Base-by-base conservation (phyloP, 108 stramenopile genomes). In the Aureococcus anophagefferens region DNA sequence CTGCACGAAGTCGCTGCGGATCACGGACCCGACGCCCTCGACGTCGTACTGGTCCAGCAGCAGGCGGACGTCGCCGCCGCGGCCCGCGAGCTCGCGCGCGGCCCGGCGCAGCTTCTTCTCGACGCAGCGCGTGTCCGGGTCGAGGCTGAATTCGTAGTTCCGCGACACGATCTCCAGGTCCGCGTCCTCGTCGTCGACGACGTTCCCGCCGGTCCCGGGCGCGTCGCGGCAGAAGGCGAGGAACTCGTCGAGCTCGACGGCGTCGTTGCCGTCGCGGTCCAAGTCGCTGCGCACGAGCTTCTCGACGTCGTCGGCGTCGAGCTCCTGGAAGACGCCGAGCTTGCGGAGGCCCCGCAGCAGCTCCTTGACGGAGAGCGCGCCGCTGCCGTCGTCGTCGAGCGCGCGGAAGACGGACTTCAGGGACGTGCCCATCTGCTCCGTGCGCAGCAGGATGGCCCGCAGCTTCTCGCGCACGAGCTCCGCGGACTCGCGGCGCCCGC, bases 81-180 rank as follows among this genome's bases (percentile, higher is more conserved):
- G 44, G 25, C 70, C 68, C 63, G 77, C 78, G 30, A 81, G 46
- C 33, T 69, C 51, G 16, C 68, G 51, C 44, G 76, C 79, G 30
- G 81, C 64, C 30, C 71, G 51, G 32, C 81, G 70, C 33, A 84
- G 44, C 45, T 82, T 84, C 76, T 79, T 81, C 75, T 84, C 83
- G 14, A 73, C 79, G 0, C 72, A 78, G 34, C 78, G 68, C 31
- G 63, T 73, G 46, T 84, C 83, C 21, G 83, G 78, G 37, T 84
- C 83, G 14, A 46, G 30, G 5, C 72, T 74, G 32, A 82, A 84
- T 0, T 75, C 78, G 69, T 84, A 84, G 30, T 62, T 35, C 18
- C 33, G 37, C 7, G 33, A 37, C 63, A 71, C 66, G 7, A 72
- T 28, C 17, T 46, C 44, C 4, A 67, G 66, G 3, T 62, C 71